A percentile compares a stretch with the other conserved stretches of the same genome.
Evolutionary conservation across 129 eudicot species (phyloP).

Genomic region (Pittosporum tobira): DNA sequence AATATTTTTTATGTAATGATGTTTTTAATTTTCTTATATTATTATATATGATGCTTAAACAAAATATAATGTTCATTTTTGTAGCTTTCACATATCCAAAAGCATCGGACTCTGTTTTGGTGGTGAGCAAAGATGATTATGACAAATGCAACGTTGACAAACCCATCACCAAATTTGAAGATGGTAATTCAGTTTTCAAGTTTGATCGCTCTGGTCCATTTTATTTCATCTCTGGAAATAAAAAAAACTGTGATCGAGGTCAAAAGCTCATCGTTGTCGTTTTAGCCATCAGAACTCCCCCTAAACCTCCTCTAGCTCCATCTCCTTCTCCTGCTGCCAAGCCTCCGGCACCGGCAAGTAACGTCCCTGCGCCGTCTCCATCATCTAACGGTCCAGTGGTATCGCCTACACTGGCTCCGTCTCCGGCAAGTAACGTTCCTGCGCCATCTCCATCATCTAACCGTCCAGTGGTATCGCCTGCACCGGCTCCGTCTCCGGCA

Average conservation of each 20-base stretch:
- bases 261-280: conserved; percentile 57
- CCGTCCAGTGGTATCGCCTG: too few relatives aligned
- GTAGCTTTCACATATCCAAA: conserved; percentile 57
- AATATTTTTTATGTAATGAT: too few relatives aligned
- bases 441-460: background rate
- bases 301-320: conserved; percentile 1
- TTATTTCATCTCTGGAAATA: conserved; percentile 66
- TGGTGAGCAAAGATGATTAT: conserved; percentile 52
- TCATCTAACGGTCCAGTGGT: background rate
- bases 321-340: conserved; percentile 3
- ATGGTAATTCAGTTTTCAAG: conserved; percentile 40
- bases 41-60: too few relatives aligned
- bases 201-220: conserved; percentile 61
- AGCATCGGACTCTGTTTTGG: conserved; percentile 64
- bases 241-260: conserved; percentile 47
- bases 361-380: background rate
- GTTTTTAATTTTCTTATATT: too few relatives aligned
- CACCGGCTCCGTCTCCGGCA: background rate
- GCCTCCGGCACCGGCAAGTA: too few relatives aligned
- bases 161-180: conserved; percentile 34
- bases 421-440: too few relatives aligned
- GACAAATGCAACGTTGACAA: conserved; percentile 39
- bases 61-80: too few relatives aligned
- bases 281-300: conserved; percentile 24
- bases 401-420: background rate